A percentile compares a stretch with the other conserved stretches of the same genome.
phyloP scores from a whole-genome alignment of 495 filamentous ascomycete genomes.

The Trichoderma reesei region DNA sequence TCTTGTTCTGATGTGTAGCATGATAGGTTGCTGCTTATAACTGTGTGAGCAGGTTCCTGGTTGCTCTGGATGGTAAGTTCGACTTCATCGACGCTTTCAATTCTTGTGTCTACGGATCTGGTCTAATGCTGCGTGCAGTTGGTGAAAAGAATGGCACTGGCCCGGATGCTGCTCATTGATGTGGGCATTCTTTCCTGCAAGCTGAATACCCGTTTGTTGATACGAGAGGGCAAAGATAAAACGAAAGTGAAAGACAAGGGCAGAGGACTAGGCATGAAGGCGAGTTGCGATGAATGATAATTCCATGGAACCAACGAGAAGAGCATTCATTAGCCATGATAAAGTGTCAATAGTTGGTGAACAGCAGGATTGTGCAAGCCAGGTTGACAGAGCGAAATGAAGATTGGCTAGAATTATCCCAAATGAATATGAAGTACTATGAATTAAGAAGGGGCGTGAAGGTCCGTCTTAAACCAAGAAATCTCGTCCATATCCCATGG shows the following conservation, averaged over 20 bases:
- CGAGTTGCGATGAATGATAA: no score
- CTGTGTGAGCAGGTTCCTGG: constrained; percentile 75
- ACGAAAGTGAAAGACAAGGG: not conserved
- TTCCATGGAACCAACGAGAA: no score
- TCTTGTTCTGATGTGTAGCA: no score
- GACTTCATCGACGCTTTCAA: not conserved
- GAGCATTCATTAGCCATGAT: not conserved
- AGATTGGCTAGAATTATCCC: no score
- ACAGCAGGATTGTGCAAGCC: no score
- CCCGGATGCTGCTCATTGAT: constrained; percentile 24
- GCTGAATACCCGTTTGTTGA: not conserved
- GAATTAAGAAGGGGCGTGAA: not conserved
- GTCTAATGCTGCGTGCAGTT: constrained; percentile 23
- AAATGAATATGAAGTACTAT: not conserved
- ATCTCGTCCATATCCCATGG: not conserved
- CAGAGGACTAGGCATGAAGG: not conserved
- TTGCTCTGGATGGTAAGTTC: constrained; percentile 64
- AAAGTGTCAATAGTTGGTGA: not conserved
- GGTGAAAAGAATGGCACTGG: constrained; percentile 40
- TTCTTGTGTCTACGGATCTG: not conserved
- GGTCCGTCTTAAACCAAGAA: not conserved
- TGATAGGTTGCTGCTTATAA: constrained; percentile 57
- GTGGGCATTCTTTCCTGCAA: no score
- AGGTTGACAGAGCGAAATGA: not conserved
- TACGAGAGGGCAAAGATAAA: not conserved